Conservation (phyloP, 306 rosid genomes). For the Echinosophora koreensis region DNA sequence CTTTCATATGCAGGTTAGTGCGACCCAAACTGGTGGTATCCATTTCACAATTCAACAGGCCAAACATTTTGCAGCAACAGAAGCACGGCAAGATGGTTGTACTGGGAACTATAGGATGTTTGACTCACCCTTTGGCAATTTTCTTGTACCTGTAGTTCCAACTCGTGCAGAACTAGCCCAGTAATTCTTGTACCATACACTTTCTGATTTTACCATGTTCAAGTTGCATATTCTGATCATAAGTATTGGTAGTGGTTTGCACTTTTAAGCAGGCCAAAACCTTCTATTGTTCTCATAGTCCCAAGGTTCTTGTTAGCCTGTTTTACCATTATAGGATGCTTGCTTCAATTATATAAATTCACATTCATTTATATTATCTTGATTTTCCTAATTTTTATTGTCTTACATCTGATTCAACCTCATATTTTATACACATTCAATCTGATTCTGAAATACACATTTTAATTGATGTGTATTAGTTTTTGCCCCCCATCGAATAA, state of each 20-base stretch:
- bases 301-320: too few relatives aligned
- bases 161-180: constrained; percentile 53
- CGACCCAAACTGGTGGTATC: constrained; percentile 38
- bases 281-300: too few relatives aligned
- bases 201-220: constrained; percentile 17
- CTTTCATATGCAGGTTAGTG: constrained; percentile 43
- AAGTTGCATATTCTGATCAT: not conserved
- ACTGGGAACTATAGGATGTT: constrained; percentile 63
- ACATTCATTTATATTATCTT: too few relatives aligned
- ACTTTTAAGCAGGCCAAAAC: not conserved
- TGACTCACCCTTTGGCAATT: constrained; percentile 69
- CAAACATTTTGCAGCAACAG: constrained; percentile 56
- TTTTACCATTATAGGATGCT: too few relatives aligned
- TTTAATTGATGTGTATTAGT: too few relatives aligned
- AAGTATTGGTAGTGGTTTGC: not conserved
- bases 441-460: too few relatives aligned
- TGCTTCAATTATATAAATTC: too few relatives aligned
- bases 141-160: constrained; percentile 67
- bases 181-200: constrained; percentile 37
- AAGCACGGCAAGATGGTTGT: constrained; percentile 70
- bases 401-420: too few relatives aligned
- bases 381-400: too few relatives aligned
- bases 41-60: constrained; percentile 57
- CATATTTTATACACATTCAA: too few relatives aligned
- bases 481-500: too few relatives aligned